Evolutionary conservation across 768 basidiomycete species (phyloP), one percentile per base, ranked within the genome.

Genomic region (Rhizopogon vesiculosus): DNA sequence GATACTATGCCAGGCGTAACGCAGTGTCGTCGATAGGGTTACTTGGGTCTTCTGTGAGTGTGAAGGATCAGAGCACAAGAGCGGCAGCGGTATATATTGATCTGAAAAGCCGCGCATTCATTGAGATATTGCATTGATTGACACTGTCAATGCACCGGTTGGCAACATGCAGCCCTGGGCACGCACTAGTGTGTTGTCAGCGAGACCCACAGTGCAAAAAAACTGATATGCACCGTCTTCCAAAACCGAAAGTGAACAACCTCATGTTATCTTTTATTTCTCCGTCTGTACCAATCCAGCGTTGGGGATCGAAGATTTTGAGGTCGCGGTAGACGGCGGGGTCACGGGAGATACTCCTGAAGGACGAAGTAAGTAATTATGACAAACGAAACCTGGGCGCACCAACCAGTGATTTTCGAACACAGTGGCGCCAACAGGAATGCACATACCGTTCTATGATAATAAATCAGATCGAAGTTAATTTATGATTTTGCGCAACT

Each of bases 81-180:
- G 84, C 83, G 0, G 82, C 76, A 57, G 83, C 85, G 53, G 87
- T 72, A 61, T 83, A 85, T 3, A 88, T 71, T 1, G 86, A 87
- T 13, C 83, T 82, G 53, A n/a, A 58, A 33, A 12, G 5, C 3
- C 6, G 3, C 16, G 10, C 13, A 29, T n/a, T n/a, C 38, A 29
- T 6, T n/a, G 18, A 50, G 35, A 28, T 1, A 22, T 42, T 38
- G 1, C 3, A 5, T 16, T 28, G 2, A 5, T 8, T 3, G 15
- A 8, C 2, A 29, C 7, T 51, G 3, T 35, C 10, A 15, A 19
- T 35, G n/a, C 10, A 70, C 64, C 64, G 61, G n/a, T 70, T 42
- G 16, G 56, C 38, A 33, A 85, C 77, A 64, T 83, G 75, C 56
- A 79, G 77, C 0, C 84, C 83, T 1, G 82, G 83, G 55, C 83